A percentile compares a stretch with the other conserved stretches of the same genome.
Conservation (phyloP, 192 early-diverging fungal genomes). For the Umbelopsis vinacea region DNA sequence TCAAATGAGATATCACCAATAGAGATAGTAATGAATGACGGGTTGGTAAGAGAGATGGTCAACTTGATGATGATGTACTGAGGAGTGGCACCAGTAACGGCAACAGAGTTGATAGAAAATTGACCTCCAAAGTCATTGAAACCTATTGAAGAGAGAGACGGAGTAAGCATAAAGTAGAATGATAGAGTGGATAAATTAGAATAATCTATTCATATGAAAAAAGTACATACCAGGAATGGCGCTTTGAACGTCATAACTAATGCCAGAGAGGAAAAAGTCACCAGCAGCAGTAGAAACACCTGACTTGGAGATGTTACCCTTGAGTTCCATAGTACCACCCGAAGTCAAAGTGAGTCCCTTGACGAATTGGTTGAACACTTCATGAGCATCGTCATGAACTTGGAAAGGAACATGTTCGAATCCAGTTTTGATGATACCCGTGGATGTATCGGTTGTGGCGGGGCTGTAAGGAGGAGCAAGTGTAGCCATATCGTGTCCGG, state of each 20-base stretch:
- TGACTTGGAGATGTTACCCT: conserved; percentile 32
- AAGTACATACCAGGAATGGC: conserved; percentile 28
- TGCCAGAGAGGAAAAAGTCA: conserved; percentile 40
- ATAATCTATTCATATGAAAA: not conserved
- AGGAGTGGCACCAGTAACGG: conserved; percentile 35
- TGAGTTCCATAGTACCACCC: conserved; percentile 26
- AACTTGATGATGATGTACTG: conserved; percentile 50
- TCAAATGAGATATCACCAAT: conserved; percentile 50
- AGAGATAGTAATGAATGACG: conserved; percentile 56
- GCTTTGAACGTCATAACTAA: conserved; percentile 44
- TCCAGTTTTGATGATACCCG: conserved; percentile 27
- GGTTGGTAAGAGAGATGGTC: conserved; percentile 49
- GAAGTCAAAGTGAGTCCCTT: conserved; percentile 27
- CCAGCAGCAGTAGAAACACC: conserved; percentile 45
- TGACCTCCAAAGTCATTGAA: conserved; percentile 39
- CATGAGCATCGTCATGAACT: conserved; percentile 25
- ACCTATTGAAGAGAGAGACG: not conserved
- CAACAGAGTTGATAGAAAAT: conserved; percentile 20
- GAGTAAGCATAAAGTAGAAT: too few relatives aligned
- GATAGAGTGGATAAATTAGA: too few relatives aligned
- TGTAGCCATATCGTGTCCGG: conserved; percentile 28
- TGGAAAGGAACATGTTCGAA: conserved; percentile 41
- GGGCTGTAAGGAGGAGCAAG: conserved; percentile 31
- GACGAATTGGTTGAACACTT: conserved; percentile 38
- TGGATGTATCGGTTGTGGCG: conserved; percentile 26